Evolutionary conservation across 208 protist genomes (phyloP).

Genomic region (Crithidia thermophila): DNA sequence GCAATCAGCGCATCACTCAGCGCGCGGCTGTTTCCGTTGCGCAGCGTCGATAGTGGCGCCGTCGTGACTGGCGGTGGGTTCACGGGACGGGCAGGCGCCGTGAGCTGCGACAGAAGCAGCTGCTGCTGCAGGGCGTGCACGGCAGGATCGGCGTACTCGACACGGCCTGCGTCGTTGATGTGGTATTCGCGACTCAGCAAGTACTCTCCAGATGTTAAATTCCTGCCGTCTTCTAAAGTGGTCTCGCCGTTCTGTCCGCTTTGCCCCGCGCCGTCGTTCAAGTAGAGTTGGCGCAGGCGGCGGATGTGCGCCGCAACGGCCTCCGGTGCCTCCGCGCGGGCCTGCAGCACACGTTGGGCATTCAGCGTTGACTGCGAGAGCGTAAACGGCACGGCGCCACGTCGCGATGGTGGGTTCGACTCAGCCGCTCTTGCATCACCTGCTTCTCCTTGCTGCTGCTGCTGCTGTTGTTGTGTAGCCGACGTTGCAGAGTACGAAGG

Average conservation of each 20-base stretch:
- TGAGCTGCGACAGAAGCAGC: constrained; percentile 1
- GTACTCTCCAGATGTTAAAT: not conserved
- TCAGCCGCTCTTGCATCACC: too few relatives aligned
- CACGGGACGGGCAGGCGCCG: too few relatives aligned
- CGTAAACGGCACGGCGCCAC: too few relatives aligned
- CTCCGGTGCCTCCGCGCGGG: not conserved
- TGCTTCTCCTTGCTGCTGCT: not conserved
- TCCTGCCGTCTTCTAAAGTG: not conserved
- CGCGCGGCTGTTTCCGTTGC: not conserved
- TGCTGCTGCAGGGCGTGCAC: constrained; percentile 6
- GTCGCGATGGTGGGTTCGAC: too few relatives aligned
- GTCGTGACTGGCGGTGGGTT: not conserved
- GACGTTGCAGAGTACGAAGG: not conserved
- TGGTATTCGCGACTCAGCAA: not conserved
- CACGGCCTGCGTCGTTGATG: not conserved
- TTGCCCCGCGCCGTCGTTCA: not conserved
- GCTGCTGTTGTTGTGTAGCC: not conserved
- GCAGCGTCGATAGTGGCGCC: not conserved
- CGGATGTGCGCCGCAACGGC: constrained; percentile 19
- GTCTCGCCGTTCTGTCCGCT: not conserved
- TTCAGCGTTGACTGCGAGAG: not conserved
- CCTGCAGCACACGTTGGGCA: not conserved
- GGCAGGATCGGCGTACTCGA: constrained; percentile 1
- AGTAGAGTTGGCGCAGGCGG: constrained; percentile 19
- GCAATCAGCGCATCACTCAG: constrained; percentile 22